phyloP scores from a whole-genome alignment of 2,329 filamentous ascomycete species.

The Paecilomyces niveus region DNA sequence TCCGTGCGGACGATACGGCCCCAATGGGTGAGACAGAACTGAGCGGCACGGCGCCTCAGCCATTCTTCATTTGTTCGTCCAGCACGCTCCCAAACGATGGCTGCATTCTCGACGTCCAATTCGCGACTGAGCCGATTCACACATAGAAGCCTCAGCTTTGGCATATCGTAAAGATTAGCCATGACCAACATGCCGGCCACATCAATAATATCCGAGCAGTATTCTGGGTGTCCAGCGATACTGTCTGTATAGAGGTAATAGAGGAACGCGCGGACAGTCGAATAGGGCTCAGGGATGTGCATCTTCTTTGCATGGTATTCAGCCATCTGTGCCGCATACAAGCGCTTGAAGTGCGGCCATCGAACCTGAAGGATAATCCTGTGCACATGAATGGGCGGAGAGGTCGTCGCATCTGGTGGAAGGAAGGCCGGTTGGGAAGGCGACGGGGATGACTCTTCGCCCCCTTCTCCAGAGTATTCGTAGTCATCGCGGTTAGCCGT shows the following conservation, averaged over 20 bases:
- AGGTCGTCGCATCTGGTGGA: constrained; percentile 46
- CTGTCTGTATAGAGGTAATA: constrained; percentile 97
- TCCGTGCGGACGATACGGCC: constrained; percentile 84
- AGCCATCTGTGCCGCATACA: constrained; percentile 91
- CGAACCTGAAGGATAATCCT: constrained; percentile 88
- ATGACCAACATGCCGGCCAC: constrained; percentile 93
- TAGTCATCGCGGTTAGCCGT: constrained; percentile 73
- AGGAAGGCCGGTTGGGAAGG: constrained; percentile 26
- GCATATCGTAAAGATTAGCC: constrained; percentile 97
- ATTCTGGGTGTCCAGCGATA: constrained; percentile 58
- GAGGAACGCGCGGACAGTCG: constrained; percentile 86
- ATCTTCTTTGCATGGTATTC: constrained; percentile 96
- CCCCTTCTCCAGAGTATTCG: constrained; percentile 48
- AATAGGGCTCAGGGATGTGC: constrained; percentile 95
- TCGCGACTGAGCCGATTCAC: constrained; percentile 86
- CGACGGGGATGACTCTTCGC: constrained; percentile 23
- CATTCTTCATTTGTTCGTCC: constrained; percentile 86
- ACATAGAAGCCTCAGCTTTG: constrained; percentile 81
- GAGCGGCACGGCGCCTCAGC: constrained; percentile 80
- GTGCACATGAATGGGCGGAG: constrained; percentile 85
- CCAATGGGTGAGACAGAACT: constrained; percentile 90
- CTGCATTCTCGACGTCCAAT: constrained; percentile 88
- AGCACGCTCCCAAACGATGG: constrained; percentile 92
- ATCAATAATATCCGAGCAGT: constrained; percentile 62
- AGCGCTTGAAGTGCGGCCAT: constrained; percentile 91